These are phyloP conservation scores for Irpex sp. DNA, from an alignment of 1,284 basidiomycete genomes.

Conservation along the genomic window DNA sequence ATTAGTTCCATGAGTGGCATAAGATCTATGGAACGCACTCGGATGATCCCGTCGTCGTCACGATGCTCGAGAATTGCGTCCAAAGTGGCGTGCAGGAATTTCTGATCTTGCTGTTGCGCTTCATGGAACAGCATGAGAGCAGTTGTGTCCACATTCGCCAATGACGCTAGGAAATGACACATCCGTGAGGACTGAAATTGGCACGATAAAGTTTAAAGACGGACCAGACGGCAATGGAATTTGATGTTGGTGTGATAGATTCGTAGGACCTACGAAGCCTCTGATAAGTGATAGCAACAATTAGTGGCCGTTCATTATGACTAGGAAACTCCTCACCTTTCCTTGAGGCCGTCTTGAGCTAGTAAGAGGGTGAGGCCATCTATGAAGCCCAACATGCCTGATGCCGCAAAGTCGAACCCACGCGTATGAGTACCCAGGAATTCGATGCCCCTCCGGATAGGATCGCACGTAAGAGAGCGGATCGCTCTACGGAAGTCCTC, in stretches of 20 bases:
- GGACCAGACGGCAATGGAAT: neutral
- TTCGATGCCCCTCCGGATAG: neutral
- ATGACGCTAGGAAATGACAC: neutral
- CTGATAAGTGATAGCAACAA: too few species aligned
- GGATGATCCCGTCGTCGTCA: slow-evolving; percentile 46
- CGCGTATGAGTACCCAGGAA: neutral
- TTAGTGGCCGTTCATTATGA: too few species aligned
- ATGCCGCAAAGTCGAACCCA: neutral
- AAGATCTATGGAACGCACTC: slow-evolving; percentile 25
- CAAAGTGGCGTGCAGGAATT: slow-evolving; percentile 39
- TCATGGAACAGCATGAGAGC: neutral
- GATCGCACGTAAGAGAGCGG: slow-evolving; percentile 14
- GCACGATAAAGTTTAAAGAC: neutral
- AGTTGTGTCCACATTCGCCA: neutral
- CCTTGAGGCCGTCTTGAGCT: neutral
- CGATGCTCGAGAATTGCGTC: slow-evolving; percentile 50
- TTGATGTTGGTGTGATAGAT: too few species aligned
- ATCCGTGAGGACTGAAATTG: neutral
- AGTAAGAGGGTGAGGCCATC: neutral
- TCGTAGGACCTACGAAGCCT: too few species aligned
- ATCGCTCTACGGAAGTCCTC: slow-evolving; percentile 40
- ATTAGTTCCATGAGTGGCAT: neutral
- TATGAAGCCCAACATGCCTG: neutral
- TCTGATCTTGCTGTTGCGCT: slow-evolving; percentile 18
- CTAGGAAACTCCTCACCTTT: neutral